Evolutionary conservation across 208 protist genomes (phyloP).

Genomic region (Acanthamoeba rhysodes): DNA sequence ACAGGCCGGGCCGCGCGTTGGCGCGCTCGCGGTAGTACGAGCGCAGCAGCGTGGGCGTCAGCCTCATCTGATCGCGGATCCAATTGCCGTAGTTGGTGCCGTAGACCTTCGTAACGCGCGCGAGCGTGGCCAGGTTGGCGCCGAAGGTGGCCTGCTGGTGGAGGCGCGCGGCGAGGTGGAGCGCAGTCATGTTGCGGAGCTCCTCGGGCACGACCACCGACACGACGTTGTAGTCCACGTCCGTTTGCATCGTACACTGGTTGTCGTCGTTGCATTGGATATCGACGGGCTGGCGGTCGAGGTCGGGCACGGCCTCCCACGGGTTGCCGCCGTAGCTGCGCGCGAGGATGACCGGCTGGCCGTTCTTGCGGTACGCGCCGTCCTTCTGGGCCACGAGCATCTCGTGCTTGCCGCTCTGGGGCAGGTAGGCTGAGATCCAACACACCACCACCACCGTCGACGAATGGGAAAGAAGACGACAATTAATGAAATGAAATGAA

Average conservation of each 20-base stretch:
- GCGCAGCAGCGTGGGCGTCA: slow-evolving; percentile 14
- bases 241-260: neutral
- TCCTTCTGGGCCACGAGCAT: neutral
- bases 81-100: slow-evolving; percentile 18
- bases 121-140: neutral
- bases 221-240: neutral
- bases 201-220: neutral
- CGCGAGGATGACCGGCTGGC: slow-evolving; percentile 23
- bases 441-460: neutral
- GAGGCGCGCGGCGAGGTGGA: slow-evolving; percentile 21
- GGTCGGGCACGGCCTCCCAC: slow-evolving; percentile 21
- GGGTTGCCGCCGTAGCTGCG: slow-evolving; percentile 42
- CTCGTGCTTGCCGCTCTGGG: neutral
- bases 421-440: slow-evolving; percentile 1
- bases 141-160: slow-evolving; percentile 40
- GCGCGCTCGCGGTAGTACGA: slow-evolving; percentile 36
- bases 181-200: slow-evolving; percentile 18
- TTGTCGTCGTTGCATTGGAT: slow-evolving; percentile 2
- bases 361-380: slow-evolving; percentile 24
- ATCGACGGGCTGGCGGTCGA: slow-evolving; percentile 3
- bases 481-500: neutral
- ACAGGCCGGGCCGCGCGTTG: slow-evolving; percentile 22
- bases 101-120: neutral
- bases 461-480: neutral
- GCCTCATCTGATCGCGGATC: slow-evolving; percentile 13